Evolutionary conservation across 1,284 basidiomycete species (phyloP), one percentile per base, ranked within the genome.

Genomic region (Ceratobasidium papillatum): DNA sequence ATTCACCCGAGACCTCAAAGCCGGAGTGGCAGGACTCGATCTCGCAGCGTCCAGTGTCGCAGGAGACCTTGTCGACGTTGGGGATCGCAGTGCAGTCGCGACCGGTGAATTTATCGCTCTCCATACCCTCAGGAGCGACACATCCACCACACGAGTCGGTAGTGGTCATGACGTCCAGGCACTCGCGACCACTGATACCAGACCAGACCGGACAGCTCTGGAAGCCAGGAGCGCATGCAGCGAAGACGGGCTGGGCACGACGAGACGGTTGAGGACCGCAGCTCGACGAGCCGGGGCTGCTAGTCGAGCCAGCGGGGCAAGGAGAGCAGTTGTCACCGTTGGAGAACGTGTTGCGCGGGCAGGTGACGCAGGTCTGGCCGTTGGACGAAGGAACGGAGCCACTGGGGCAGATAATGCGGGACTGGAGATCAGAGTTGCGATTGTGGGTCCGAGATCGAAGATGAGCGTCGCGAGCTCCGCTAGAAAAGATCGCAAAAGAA

Each of bases 91-190:
- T 30, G 56, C 68, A 72, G 45, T 72, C 68, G 3, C 43, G 34
- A 7, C 68, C 68, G 14, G 43, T 30, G 41, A 11, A 61, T 12
- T 45, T 22, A 9, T 25, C 32, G 34, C 43, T 47, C 11, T 54
- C 51, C 30, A 49, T 47, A 51, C 52, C 66, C 12, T 59, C 68
- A 2, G 30, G 27, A 27, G 38, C 56, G 34, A 61, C 56, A 56
- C 68, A 72, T 7, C 68, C 68, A 49, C 68, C 68, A 17, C 68
- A 72, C 41, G 68, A 59, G 30, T 72, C 68, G 43, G 38, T 30
- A 14, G 54, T 49, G 27, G 56, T 59, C 25, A 72, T n/a, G 4
- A 32, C 25, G 17, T 72, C 51, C 43, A 72, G 36, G 32, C 68
- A 72, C 34, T 72, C 75, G 58, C 12, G 30, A 17, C 71, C 58